Conservation (phyloP, 1,139 yeast genomes). For the Meyerozyma smithsonii region DNA sequence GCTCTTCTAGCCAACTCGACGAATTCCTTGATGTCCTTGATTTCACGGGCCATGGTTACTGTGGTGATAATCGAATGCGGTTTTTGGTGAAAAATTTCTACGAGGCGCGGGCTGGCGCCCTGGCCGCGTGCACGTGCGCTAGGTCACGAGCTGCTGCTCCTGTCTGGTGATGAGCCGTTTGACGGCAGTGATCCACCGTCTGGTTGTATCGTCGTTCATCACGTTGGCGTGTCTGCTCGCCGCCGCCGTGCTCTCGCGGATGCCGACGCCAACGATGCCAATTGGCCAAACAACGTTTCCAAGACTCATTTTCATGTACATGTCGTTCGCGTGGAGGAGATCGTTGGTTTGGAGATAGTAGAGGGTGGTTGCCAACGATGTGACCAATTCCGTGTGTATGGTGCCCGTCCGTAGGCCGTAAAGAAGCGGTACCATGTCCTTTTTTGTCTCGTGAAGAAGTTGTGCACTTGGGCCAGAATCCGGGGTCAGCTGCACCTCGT, state of each 20-base stretch:
- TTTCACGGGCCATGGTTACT: conserved; percentile 44
- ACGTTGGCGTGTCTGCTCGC: conserved; percentile 61
- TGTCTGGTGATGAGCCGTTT: conserved; percentile 57
- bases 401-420: conserved; percentile 49
- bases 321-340: conserved; percentile 56
- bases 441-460: conserved; percentile 51
- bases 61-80: conserved; percentile 1
- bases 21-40: conserved; percentile 95
- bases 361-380: conserved; percentile 57
- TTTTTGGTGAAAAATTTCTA: neutral
- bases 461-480: conserved; percentile 6
- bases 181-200: conserved; percentile 73
- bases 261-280: conserved; percentile 76
- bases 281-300: conserved; percentile 95
- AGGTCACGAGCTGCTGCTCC: conserved; percentile 1
- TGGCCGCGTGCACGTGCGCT: neutral
- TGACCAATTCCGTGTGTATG: conserved; percentile 41
- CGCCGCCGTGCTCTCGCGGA: conserved; percentile 67
- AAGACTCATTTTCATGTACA: conserved; percentile 71
- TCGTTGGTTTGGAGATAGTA: conserved; percentile 54
- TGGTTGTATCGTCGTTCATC: conserved; percentile 70
- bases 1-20: conserved; percentile 97
- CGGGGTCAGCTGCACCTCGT: conserved; percentile 4
- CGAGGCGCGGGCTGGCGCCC: neutral
- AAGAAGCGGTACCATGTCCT: conserved; percentile 55